Base-by-base conservation (phyloP, 1,284 basidiomycete genomes). In the Ceratobasidium sp. region DNA sequence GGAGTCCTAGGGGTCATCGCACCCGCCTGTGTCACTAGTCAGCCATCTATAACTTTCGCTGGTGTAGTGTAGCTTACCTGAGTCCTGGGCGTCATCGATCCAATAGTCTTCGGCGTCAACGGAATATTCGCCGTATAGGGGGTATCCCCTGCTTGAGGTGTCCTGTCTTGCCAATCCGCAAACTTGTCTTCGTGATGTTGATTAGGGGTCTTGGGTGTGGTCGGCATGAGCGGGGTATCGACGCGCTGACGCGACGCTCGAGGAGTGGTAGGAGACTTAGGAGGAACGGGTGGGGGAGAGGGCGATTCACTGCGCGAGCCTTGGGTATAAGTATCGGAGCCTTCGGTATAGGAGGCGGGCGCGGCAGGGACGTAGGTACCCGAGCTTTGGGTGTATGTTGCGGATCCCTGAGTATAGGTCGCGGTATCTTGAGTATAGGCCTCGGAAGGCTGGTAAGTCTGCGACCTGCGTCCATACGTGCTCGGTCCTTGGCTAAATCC, bases 81-180 rank as follows among this genome's bases (percentile, higher is more conserved):
- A 0, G 74, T 67, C 64, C 46, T 68, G 1, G 74, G 74, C 26
- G 64, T 76, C 74, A 75, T 75, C 20, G 52, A 44, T 23, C 54
- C 44, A 38, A 44, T 56, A 0, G 74, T 67, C 52, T 66, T 76
- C 7, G 73, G 73, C 20, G 62, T 76, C 54, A 76, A 67, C 64
- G 64, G 65, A 64, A 76, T 67, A 20, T n/a, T 66, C 6, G 23
- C 28, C 28, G 74, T n/a, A 76, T 76, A 59, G 5, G 73, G 74
- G 33, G 64, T 67, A 17, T 76, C 74, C 4, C 61, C 71, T 12
- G 64, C 40, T 40, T 76, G 74, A 40, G 64, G 74, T 15, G 74
- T 76, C 44, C 74, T n/a, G 12, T 76, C 74, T 20, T 66, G 64
- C 74, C 74, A 68, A 46, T 76, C 65, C 12, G 74, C 74, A 76